These are phyloP conservation scores for Thelonectria discophora DNA, from an alignment of 2,329 filamentous ascomycete genomes.

Conservation along the genomic window DNA sequence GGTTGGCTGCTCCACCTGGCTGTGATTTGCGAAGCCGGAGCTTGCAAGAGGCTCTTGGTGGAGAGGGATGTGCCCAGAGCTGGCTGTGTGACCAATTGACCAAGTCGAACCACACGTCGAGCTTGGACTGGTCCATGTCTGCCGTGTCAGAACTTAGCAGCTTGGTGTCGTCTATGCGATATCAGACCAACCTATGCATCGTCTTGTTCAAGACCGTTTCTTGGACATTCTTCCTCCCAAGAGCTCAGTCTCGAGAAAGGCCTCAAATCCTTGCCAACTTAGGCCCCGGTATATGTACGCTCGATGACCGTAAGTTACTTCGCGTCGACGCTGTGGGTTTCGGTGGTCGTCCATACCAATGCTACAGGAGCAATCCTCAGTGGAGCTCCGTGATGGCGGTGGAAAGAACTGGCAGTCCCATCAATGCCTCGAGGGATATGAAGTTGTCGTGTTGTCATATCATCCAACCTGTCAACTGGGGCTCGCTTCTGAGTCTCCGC, in stretches of 20 bases:
- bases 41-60: conserved; percentile 20
- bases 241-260: neutral
- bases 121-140: conserved; percentile 13
- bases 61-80: neutral
- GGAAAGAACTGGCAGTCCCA: neutral
- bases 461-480: conserved; percentile 10
- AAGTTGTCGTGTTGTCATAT: conserved; percentile 12
- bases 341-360: too few species aligned
- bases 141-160: conserved; percentile 15
- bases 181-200: conserved; percentile 4
- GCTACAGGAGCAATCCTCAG: neutral
- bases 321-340: conserved; percentile 5
- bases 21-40: conserved; percentile 10
- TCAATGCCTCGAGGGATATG: conserved; percentile 7
- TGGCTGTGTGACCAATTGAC: neutral
- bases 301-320: too few species aligned
- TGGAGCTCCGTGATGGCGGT: conserved; percentile 14
- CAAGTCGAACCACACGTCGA: conserved; percentile 2
- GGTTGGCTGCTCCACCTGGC: conserved; percentile 9
- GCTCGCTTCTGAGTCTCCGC: conserved; percentile 8
- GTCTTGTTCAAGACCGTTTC: neutral
- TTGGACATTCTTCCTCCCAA: neutral
- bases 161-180: conserved; percentile 1
- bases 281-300: neutral
- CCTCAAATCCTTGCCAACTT: conserved; percentile 5